Base-by-base conservation (phyloP, 192 early-diverging fungal species). In the Tieghemiomyces parasiticus region DNA sequence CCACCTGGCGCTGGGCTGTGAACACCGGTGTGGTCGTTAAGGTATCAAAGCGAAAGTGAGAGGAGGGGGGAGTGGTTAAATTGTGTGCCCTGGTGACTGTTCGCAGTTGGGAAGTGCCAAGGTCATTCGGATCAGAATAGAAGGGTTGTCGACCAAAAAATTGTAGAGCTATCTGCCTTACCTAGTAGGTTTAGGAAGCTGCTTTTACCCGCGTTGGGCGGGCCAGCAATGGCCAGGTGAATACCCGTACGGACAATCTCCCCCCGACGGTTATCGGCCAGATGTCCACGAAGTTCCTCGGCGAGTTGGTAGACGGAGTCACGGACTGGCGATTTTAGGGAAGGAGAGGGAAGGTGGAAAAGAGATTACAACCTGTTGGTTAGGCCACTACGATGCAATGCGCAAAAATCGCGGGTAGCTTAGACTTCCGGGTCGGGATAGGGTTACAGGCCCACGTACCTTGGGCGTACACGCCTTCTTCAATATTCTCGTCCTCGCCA, bases 191-290 rank as follows among this genome's bases (percentile, higher is more conserved):
- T 89, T 0, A 89, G 62, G 49, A 89, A 69, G 9, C 78, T 82
- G 60, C 85, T 86, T 62, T 90, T 87, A 14, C 87, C 87, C 22
- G 84, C 79, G 65, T 90, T 90, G 8, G 85, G 84, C 33, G 85
- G 85, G 0, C 87, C 87, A 2, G 83, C 68, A 44, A 90, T 83
- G 4, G 84, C 74, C 34, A 86, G 72, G 29, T 78, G 67, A 24
- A 87, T 75, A n/a, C 87, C 87, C 63, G 69, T 71, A 20, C 87
- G 68, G 35, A 90, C 48, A 3, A 90, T 86, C 60, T 87, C 87
- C 46, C 87, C 85, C 9, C 78, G 64, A 46, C 76, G 76, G 63
- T 72, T 67, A 58, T 87, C 84, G 35, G 83, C 64, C 54, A 80
- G 55, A 65, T 87, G 84, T 1, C 53, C 55, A 1, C 24, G 13